Evolutionary conservation across 2,329 filamentous ascomycete genomes (phyloP), one percentile per base, ranked within the genome.

Genomic region (Ophiostoma australiae): DNA sequence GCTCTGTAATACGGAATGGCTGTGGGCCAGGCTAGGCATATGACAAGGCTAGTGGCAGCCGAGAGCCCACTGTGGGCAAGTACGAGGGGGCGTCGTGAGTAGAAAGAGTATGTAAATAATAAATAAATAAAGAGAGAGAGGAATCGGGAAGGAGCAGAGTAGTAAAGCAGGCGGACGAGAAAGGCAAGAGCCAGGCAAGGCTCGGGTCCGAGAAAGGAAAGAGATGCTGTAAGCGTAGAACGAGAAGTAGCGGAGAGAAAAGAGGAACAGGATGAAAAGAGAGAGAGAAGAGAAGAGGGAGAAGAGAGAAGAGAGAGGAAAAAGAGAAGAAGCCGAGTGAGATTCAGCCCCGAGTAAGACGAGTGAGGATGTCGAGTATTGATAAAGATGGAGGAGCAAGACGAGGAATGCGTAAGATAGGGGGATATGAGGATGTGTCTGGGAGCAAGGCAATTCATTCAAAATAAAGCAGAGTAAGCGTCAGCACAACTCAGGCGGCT

Each of bases 41-140:
- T 69, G 70, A 69, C 70, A 61, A 69, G 70, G 67, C 67, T 69
- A 71, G 70, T 71, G 67, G 58, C 37, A 35, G 55, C 67, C 63
- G 58, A 65, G 67, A 68, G 65, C 23, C 37, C 65, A 63, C 23
- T 48, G 37, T 41, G 52, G 58, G 31, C 44, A 52, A 31, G 55
- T 8, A 33, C 15, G 27, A 63, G 13, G 23, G 27, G 11, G 27
- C 17, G 23, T 4, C 6, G 6, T 3, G 23, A 17, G 44, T 48
- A 11, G 37, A 35, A 15, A 39, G 27, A 37, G 27, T 20, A 37
- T 15, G 20, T 15, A 63, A 63, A 65, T 4, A 27, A 27, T 10
- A n/a, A n/a, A 37, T 15, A 37, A 63, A 65, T 17, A 65, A 31
- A n/a, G 17, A 65, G 4, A n/a, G 10, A 37, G 33, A 65, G 11